Percentiles rank a stretch among this genome's conserved stretches.
phyloP scores from a whole-genome alignment of 169 alveolate genomes.

The Besnoitia besnoiti region DNA sequence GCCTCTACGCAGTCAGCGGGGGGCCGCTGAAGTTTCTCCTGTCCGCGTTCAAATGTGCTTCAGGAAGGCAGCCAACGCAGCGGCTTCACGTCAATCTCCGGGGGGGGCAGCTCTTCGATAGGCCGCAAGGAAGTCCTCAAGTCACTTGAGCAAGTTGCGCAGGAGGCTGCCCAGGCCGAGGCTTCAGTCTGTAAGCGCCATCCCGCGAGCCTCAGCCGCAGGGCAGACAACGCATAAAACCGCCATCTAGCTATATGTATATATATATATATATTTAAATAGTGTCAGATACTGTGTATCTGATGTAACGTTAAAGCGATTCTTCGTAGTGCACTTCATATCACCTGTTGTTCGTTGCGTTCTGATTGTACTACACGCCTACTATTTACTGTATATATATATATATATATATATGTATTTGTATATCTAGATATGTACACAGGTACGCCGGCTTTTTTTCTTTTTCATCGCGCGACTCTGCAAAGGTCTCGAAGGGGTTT shows the following conservation, averaged over 20 bases:
- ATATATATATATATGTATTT: no score
- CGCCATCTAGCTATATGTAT: no score
- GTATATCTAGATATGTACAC: not conserved
- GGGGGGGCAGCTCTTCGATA: not conserved
- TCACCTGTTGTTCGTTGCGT: not conserved
- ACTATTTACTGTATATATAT: not conserved
- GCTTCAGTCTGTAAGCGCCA: not conserved
- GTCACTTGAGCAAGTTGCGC: slow-evolving; percentile 15
- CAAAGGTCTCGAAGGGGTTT: no score
- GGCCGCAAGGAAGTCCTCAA: slow-evolving; percentile 16
- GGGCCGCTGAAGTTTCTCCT: no score
- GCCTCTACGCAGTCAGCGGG: no score
- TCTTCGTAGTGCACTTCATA: no score
- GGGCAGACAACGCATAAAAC: no score
- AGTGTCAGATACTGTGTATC: no score
- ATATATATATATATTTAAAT: no score
- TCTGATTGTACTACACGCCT: not conserved
- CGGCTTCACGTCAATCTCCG: not conserved
- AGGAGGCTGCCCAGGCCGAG: not conserved
- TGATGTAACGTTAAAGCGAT: no score
- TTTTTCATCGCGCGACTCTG: not conserved
- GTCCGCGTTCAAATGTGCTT: not conserved
- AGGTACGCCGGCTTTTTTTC: not conserved
- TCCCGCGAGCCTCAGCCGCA: not conserved
- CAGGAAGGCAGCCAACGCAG: not conserved